Percentiles rank a stretch among this genome's conserved stretches.
phyloP scores from a whole-genome alignment of 139 green algal species.

The Gonium pectorale region DNA sequence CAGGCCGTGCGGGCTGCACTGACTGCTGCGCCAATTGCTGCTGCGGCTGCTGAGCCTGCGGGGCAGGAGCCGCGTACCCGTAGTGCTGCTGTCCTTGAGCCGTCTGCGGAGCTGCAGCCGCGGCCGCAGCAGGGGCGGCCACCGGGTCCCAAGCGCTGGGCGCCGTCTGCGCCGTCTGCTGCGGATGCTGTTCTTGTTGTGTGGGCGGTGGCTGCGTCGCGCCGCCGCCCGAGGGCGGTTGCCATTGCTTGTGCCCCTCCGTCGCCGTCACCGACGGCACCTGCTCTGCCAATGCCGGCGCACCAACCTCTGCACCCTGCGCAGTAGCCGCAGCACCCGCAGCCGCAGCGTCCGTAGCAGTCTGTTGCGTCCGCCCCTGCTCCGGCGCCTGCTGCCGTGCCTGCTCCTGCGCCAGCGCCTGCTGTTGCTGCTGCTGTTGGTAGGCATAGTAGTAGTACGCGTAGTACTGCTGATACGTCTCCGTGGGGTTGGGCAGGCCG shows the following conservation, averaged over 20 bases:
- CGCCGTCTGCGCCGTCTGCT: too few relatives aligned
- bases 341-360: too few relatives aligned
- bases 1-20: neutral
- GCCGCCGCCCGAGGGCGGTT: too few relatives aligned
- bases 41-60: neutral
- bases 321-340: too few relatives aligned
- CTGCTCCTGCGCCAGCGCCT: neutral
- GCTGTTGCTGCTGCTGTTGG: constrained; percentile 4
- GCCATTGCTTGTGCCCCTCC: too few relatives aligned
- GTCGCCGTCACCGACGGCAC: neutral
- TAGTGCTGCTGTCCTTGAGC: too few relatives aligned
- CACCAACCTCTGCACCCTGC: too few relatives aligned
- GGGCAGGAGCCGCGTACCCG: too few relatives aligned
- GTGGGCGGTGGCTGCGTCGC: too few relatives aligned
- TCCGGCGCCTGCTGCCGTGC: neutral
- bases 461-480: constrained; percentile 41
- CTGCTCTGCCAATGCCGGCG: neutral
- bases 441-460: constrained; percentile 32
- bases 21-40: neutral
- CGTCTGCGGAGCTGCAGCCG: too few relatives aligned
- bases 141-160: too few relatives aligned
- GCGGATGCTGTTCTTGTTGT: neutral
- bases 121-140: too few relatives aligned
- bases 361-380: neutral
- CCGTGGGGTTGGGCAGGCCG: constrained; percentile 17